These are phyloP conservation scores for Coprinopsis sp. DNA, from an alignment of 768 basidiomycete species.

Conservation along the genomic window DNA sequence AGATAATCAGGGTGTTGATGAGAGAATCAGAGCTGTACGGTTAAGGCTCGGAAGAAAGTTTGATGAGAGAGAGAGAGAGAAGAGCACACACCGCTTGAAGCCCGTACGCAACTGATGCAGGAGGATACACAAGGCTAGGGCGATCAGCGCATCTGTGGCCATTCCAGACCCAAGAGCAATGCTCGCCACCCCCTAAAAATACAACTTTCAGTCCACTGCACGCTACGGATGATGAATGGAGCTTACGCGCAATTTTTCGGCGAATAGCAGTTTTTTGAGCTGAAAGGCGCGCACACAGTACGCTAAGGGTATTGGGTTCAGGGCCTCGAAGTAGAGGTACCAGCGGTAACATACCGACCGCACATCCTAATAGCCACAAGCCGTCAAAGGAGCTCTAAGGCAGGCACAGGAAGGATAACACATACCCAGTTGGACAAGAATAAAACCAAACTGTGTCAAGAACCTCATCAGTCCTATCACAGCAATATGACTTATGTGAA, in stretches of 20 bases:
- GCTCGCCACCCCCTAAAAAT: conserved; percentile 40
- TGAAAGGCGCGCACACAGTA: conserved; percentile 40
- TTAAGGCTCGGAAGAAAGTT: not conserved
- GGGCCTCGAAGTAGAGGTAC: not conserved
- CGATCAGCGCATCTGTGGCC: conserved; percentile 47
- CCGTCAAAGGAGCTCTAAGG: not conserved
- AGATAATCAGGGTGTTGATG: conserved; percentile 52
- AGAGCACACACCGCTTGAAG: conserved; percentile 31
- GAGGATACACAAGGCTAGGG: conserved; percentile 49
- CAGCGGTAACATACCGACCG: conserved; percentile 28
- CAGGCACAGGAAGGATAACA: not conserved
- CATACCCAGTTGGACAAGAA: conserved; percentile 41
- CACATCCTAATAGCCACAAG: conserved; percentile 26
- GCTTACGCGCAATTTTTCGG: conserved; percentile 36
- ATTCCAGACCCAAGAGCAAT: conserved; percentile 46
- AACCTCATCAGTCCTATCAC: conserved; percentile 1
- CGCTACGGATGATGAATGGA: not conserved
- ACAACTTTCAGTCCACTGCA: not conserved
- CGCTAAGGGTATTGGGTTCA: conserved; percentile 20
- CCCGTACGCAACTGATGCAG: conserved; percentile 50
- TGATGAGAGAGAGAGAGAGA: not conserved
- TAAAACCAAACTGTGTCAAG: conserved; percentile 32
- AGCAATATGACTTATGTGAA: no score
- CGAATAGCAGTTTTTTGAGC: conserved; percentile 26
- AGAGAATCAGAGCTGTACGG: conserved; percentile 55